Evolutionary conservation across 208 protist species (phyloP), one percentile per base, ranked within the genome.

Genomic region (Vickermania ingenoplastis): DNA sequence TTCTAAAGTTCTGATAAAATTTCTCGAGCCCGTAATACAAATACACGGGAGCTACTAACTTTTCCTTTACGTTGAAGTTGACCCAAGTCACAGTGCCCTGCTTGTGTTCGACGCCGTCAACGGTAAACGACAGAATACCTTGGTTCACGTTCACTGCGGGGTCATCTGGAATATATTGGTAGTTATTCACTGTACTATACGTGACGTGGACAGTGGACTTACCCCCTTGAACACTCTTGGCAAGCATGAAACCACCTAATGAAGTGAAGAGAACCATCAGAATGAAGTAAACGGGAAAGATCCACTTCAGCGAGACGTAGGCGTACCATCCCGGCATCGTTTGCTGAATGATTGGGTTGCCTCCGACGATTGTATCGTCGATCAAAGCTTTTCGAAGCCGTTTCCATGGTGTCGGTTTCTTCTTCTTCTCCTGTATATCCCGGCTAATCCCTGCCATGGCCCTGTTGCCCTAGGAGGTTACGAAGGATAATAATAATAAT

Each of bases 1-100:
- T 70, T 31, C 97, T 75, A 71, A 98, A 88, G 70, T 99, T 99
- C 67, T 99, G 97, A 75, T 97, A 98, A 62, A 97, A 98, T 63
- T 98, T 96, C 21, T 77, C 71, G 0, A 99, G 65, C 69, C 86
- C 85, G 73, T 99, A 99, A 69, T 99, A 98, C 61, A 99, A 68
- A 71, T 97, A 98, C 29, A 99, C 85, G 13, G 97, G 96, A 21
- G 78, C 65, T 41, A 88, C 61, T 60, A 99, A 85, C 49, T 58
- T 67, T 24, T 82, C 31, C 13, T 31, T 59, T 3, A 92, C 25
- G 31, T 82, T 67, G 23, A 95, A 71, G 25, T 41, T 13, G 3
- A 92, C 62, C 59, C 78, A 73, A 69, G 86, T 90, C 28, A 63
- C 53, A n/a, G 81, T 86, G 53, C 86, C 86, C 52, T 93, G 86